These are phyloP conservation scores for Ceriops decandra DNA, from an alignment of 345 rosid genomes.

Conservation along the genomic window DNA sequence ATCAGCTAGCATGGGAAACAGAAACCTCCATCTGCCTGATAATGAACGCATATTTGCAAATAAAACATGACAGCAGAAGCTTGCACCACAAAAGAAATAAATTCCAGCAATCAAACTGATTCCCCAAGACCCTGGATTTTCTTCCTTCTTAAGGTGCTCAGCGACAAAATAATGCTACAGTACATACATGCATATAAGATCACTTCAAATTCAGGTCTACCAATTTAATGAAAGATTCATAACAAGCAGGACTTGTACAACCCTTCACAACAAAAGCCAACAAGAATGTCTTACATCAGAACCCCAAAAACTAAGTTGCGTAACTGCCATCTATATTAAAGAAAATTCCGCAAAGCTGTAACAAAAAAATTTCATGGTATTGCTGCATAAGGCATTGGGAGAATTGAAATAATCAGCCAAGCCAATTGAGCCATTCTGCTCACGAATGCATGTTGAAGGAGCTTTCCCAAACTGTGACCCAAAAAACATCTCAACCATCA, in stretches of 20 bases:
- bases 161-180: not conserved
- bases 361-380: not conserved
- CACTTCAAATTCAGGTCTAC: constrained; percentile 4
- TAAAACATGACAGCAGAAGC: not conserved
- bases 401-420: not conserved
- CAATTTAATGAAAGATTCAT: constrained; percentile 14
- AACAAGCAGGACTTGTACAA: constrained; percentile 4
- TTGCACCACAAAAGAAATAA: not conserved
- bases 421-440: constrained; percentile 2
- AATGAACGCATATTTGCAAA: not conserved
- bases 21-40: no score
- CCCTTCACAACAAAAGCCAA: constrained; percentile 10
- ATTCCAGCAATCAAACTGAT: not conserved
- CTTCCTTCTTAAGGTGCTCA: not conserved
- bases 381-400: not conserved
- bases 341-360: not conserved
- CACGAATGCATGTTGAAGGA: constrained; percentile 12
- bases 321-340: constrained; percentile 1
- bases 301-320: not conserved
- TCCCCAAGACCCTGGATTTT: not conserved
- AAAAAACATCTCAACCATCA: not conserved
- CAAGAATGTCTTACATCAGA: not conserved
- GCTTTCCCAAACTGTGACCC: not conserved
- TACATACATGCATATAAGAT: constrained; percentile 2
- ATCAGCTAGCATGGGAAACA: no score